Evolutionary conservation across 2,329 filamentous ascomycete species (phyloP).

Genomic region (Pestalotiopsis fici): DNA sequence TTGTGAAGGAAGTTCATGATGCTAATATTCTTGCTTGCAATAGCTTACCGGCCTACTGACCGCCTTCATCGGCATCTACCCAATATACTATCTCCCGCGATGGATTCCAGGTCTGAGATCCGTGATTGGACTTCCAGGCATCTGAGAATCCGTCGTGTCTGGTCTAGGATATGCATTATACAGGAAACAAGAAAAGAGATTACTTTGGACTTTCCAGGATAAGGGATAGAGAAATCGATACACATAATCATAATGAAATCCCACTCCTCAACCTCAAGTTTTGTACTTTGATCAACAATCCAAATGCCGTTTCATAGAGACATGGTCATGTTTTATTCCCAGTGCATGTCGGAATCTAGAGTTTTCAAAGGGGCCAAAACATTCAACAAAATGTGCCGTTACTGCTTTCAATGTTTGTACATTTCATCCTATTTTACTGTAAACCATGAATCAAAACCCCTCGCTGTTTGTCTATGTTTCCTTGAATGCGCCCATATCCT

Average conservation of each 20-base stretch:
- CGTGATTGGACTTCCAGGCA: conserved; percentile 24
- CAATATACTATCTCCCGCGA: conserved; percentile 24
- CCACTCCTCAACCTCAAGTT: not conserved
- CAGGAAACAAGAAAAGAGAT: not conserved
- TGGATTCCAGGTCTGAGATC: conserved; percentile 21
- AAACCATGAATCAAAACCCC: not conserved
- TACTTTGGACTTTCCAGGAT: not conserved
- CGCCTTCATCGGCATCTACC: conserved; percentile 22
- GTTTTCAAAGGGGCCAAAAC: no score
- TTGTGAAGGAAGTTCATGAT: no score
- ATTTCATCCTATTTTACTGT: not conserved
- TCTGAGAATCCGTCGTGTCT: conserved; percentile 12
- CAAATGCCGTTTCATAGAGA: no score
- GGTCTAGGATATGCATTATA: not conserved
- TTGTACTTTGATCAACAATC: not conserved
- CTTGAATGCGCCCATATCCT: conserved; percentile 62
- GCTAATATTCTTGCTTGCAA: not conserved
- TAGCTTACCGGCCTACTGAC: conserved; percentile 49
- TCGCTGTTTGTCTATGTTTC: conserved; percentile 28
- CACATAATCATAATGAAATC: not conserved
- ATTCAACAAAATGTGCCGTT: not conserved
- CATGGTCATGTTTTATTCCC: no score
- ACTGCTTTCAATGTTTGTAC: not conserved
- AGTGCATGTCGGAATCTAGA: no score
- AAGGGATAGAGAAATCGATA: not conserved